phyloP scores from a whole-genome alignment of 2,329 filamentous ascomycete species.

The Ilyonectria robusta region DNA sequence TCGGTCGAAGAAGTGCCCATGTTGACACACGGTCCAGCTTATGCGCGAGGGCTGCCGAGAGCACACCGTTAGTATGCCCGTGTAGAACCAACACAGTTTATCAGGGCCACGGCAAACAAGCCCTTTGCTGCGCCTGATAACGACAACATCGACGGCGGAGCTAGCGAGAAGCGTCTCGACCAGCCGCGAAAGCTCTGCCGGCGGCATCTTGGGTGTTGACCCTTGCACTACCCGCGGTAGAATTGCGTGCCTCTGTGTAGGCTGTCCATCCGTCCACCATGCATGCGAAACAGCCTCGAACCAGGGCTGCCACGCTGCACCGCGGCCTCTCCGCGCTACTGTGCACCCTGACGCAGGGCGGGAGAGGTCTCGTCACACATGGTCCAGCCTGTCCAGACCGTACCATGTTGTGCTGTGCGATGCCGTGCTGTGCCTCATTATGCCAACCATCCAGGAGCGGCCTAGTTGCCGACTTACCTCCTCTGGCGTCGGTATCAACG shows the following conservation, averaged over 20 bases:
- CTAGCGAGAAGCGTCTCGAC: conserved; percentile 21
- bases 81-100: conserved; percentile 37
- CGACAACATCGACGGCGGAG: conserved; percentile 29
- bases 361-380: conserved; percentile 39
- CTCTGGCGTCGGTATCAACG: conserved; percentile 34
- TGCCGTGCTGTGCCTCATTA: conserved; percentile 23
- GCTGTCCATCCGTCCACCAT: conserved; percentile 2
- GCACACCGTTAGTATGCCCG: conserved; percentile 36
- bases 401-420: conserved; percentile 38
- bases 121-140: conserved; percentile 40
- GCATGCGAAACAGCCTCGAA: conserved; percentile 33
- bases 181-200: conserved; percentile 37
- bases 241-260: conserved; percentile 10
- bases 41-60: conserved; percentile 42
- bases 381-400: conserved; percentile 33
- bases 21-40: conserved; percentile 38
- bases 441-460: conserved; percentile 4
- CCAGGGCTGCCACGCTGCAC: conserved; percentile 36
- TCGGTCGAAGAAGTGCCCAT: conserved; percentile 31
- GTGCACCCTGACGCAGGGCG: conserved; percentile 41
- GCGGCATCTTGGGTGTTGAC: conserved; percentile 34
- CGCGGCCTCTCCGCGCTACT: conserved; percentile 39
- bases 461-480: conserved; percentile 36
- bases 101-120: conserved; percentile 21
- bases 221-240: conserved; percentile 27